Percentiles rank a stretch among this genome's conserved stretches.
These are phyloP conservation scores for Vitellaria paradoxa DNA, from an alignment of 179 eudicot genomes.

Conservation along the genomic window DNA sequence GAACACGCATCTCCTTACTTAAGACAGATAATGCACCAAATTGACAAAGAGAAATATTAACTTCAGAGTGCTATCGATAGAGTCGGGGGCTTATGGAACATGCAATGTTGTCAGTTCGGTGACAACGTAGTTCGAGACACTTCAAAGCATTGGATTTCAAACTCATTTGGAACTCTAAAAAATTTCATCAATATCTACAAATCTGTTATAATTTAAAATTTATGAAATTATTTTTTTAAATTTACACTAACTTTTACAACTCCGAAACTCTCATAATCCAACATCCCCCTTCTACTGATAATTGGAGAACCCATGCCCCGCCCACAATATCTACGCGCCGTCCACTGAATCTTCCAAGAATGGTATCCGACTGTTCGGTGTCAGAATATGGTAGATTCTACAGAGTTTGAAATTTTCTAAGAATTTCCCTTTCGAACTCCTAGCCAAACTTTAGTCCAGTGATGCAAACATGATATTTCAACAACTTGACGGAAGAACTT, in stretches of 20 bases:
- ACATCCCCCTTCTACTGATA: too few relatives aligned
- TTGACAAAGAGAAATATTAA: background rate
- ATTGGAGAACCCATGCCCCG: conserved; percentile 1
- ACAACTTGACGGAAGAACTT: conserved; percentile 5
- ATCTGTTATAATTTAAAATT: too few relatives aligned
- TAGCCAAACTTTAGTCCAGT: conserved; percentile 2
- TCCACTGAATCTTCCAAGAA: background rate
- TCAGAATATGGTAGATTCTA: conserved; percentile 1
- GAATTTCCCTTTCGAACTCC: background rate
- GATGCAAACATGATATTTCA: background rate
- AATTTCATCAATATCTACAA: too few relatives aligned
- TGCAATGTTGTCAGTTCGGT: too few relatives aligned
- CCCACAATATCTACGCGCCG: background rate
- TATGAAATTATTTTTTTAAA: too few relatives aligned
- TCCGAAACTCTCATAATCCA: too few relatives aligned
- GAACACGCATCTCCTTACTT: background rate
- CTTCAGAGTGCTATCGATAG: too few relatives aligned
- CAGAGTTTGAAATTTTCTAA: background rate
- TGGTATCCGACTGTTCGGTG: background rate
- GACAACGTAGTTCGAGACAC: too few relatives aligned
- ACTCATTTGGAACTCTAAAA: too few relatives aligned
- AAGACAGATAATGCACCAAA: background rate
- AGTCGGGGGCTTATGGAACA: too few relatives aligned
- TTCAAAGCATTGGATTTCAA: too few relatives aligned
- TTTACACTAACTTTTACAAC: too few relatives aligned